These are phyloP conservation scores for Phytophthora lateralis DNA, from an alignment of 352 stramenopile genomes.

Conservation along the genomic window DNA sequence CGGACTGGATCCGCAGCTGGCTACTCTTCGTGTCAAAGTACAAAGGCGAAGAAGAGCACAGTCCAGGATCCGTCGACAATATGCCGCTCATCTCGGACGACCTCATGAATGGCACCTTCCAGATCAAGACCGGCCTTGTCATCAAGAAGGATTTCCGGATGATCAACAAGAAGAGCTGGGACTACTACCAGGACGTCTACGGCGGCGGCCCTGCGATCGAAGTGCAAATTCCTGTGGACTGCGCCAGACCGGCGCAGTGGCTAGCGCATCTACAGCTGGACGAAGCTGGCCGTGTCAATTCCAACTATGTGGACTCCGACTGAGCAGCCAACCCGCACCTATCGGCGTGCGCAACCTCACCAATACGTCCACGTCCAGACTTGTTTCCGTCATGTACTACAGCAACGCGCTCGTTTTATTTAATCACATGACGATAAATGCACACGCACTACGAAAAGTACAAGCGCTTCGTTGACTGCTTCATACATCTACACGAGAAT, in stretches of 20 bases:
- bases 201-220: slow-evolving; percentile 72
- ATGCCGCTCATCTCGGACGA: slow-evolving; percentile 77
- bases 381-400: slow-evolving; percentile 33
- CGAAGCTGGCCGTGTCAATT: slow-evolving; percentile 60
- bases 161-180: slow-evolving; percentile 84
- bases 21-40: slow-evolving; percentile 79
- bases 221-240: slow-evolving; percentile 64
- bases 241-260: slow-evolving; percentile 56
- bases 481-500: slow-evolving; percentile 24
- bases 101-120: slow-evolving; percentile 66
- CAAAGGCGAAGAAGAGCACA: slow-evolving; percentile 60
- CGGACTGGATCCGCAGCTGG: slow-evolving; percentile 73
- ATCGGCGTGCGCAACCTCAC: slow-evolving; percentile 4
- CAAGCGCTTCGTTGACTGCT: slow-evolving; percentile 11
- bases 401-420: slow-evolving; percentile 42
- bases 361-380: slow-evolving; percentile 18
- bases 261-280: slow-evolving; percentile 57
- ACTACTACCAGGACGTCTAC: slow-evolving; percentile 76
- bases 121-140: slow-evolving; percentile 54
- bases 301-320: slow-evolving; percentile 62
- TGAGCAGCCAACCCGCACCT: slow-evolving; percentile 21
- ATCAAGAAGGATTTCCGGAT: slow-evolving; percentile 83
- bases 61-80: slow-evolving; percentile 71
- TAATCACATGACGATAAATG: slow-evolving; percentile 36
- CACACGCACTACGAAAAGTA: slow-evolving; percentile 21